phyloP scores from a whole-genome alignment of 1,284 basidiomycete species.

The Ceratobasidium sp. region DNA sequence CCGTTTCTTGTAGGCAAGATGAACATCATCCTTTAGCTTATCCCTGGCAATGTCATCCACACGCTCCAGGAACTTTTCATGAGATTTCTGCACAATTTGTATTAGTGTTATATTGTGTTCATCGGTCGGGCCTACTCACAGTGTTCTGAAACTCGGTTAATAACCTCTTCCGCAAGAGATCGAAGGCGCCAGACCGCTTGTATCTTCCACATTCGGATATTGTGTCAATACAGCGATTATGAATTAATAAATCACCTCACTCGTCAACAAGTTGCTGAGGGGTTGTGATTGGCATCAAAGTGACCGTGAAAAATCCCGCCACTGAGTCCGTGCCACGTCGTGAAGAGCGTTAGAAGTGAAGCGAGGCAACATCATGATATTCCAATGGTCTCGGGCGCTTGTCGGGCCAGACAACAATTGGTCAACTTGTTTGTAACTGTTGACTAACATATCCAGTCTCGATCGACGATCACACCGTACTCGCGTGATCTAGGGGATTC shows the following conservation, averaged over 20 bases:
- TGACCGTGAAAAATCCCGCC: not conserved
- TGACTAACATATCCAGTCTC: no score
- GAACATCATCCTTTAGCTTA: constrained; percentile 36
- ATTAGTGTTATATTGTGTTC: not conserved
- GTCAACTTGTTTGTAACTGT: no score
- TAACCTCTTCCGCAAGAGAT: constrained; percentile 30
- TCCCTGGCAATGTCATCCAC: constrained; percentile 36
- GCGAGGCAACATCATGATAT: no score
- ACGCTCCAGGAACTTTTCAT: constrained; percentile 35
- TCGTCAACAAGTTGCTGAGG: constrained; percentile 38
- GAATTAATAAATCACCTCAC: not conserved
- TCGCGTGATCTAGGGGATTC: no score
- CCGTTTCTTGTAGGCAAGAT: constrained; percentile 37
- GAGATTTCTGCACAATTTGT: constrained; percentile 19
- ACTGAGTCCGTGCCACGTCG: not conserved
- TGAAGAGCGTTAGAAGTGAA: no score
- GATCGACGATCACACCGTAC: no score
- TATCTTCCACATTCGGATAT: not conserved
- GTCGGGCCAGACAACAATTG: no score
- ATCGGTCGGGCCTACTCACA: not conserved
- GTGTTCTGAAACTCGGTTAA: constrained; percentile 35
- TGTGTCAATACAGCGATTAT: not conserved
- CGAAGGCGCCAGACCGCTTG: constrained; percentile 36
- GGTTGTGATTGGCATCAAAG: constrained; percentile 29
- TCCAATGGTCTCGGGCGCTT: no score